A percentile compares a stretch with the other conserved stretches of the same genome.
phyloP scores from a whole-genome alignment of 805 yeast species.

The Hanseniaspora lachancei region DNA sequence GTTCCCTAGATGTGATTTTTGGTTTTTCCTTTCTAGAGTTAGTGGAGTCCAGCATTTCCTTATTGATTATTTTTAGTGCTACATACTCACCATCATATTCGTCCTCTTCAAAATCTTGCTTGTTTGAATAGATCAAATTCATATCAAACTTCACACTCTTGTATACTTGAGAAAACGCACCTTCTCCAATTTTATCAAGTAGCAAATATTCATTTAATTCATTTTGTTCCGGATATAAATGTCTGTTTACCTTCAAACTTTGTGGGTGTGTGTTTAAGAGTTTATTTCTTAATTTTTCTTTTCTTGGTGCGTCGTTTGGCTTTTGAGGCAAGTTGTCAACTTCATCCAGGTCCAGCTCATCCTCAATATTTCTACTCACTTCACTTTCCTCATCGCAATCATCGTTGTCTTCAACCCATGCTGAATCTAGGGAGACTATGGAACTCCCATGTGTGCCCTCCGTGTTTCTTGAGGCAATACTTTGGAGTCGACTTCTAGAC shows the following conservation, averaged over 20 bases:
- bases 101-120: slow-evolving; percentile 14
- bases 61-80: slow-evolving; percentile 51
- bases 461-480: slow-evolving; percentile 7
- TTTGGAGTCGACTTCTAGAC: neutral
- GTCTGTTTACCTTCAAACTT: slow-evolving; percentile 18
- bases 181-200: slow-evolving; percentile 54
- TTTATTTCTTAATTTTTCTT: neutral
- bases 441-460: slow-evolving; percentile 8
- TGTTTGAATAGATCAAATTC: slow-evolving; percentile 13
- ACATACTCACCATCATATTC: slow-evolving; percentile 23
- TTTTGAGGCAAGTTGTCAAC: neutral
- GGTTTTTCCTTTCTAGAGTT: slow-evolving; percentile 14
- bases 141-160: slow-evolving; percentile 33
- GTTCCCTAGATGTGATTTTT: slow-evolving; percentile 30
- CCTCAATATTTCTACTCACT: slow-evolving; percentile 11
- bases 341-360: slow-evolving; percentile 17
- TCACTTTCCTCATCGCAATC: slow-evolving; percentile 14
- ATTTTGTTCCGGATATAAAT: slow-evolving; percentile 27
- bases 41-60: slow-evolving; percentile 54
- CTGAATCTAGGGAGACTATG: slow-evolving; percentile 5
- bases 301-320: neutral
- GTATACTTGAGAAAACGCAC: slow-evolving; percentile 68
- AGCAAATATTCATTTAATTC: slow-evolving; percentile 29
- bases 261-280: neutral
- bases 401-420: slow-evolving; percentile 7